Evolutionary conservation across 2,329 filamentous ascomycete species (phyloP).

Genomic region (Fusarium liriodendri): DNA sequence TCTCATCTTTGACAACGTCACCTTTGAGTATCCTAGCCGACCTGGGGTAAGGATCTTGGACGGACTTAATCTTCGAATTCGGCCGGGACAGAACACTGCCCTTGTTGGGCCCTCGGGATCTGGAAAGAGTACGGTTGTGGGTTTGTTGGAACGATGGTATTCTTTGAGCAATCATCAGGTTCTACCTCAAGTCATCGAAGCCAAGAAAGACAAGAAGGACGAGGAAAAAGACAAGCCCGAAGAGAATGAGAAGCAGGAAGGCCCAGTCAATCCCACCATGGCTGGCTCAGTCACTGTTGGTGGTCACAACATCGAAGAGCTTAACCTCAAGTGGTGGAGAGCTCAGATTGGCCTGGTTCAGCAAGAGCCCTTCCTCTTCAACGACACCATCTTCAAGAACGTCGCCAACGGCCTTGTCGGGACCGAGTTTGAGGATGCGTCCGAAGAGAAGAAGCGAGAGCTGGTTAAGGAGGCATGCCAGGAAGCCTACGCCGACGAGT

Average conservation of each 20-base stretch:
- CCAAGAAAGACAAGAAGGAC: background rate
- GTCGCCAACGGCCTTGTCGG: constrained; percentile 58
- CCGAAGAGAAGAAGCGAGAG: constrained; percentile 53
- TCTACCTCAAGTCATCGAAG: constrained; percentile 17
- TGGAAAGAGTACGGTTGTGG: constrained; percentile 70
- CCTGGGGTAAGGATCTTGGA: constrained; percentile 48
- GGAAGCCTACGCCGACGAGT: constrained; percentile 64
- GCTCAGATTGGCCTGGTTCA: constrained; percentile 56
- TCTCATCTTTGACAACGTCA: constrained; percentile 58
- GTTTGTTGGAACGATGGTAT: constrained; percentile 69
- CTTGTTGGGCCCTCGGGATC: constrained; percentile 76
- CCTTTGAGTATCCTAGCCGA: constrained; percentile 36
- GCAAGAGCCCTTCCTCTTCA: constrained; percentile 67
- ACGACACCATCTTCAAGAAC: constrained; percentile 59
- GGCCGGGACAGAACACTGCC: constrained; percentile 71
- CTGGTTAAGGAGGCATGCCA: constrained; percentile 61
- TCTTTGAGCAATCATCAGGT: constrained; percentile 27
- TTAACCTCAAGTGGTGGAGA: constrained; percentile 38
- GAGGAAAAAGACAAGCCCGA: background rate
- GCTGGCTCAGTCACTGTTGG: constrained; percentile 9
- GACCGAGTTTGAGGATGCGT: constrained; percentile 50
- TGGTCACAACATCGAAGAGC: constrained; percentile 18
- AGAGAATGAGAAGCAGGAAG: background rate
- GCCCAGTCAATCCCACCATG: background rate
- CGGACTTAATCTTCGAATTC: constrained; percentile 63